Conservation (phyloP, 108 stramenopile genomes). For the Fragilariopsis cylindrus region DNA sequence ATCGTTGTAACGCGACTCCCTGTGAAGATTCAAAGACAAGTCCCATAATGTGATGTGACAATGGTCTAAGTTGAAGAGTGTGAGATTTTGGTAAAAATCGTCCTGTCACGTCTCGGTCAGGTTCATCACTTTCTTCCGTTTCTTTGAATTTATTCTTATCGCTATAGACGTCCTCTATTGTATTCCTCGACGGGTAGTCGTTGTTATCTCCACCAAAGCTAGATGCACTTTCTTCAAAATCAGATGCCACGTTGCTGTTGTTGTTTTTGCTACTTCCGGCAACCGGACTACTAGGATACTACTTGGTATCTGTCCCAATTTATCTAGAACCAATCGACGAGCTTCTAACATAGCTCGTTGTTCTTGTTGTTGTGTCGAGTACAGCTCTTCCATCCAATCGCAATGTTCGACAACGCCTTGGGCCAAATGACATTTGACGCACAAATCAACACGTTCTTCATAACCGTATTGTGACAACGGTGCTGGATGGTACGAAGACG, state of each 20-base stretch:
- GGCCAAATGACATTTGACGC: slow-evolving; percentile 59
- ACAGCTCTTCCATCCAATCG: slow-evolving; percentile 50
- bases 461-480: slow-evolving; percentile 77
- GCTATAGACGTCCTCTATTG: not conserved
- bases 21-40: slow-evolving; percentile 31
- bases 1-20: slow-evolving; percentile 27
- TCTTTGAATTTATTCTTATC: not conserved
- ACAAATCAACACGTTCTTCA: slow-evolving; percentile 66
- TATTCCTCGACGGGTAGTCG: not conserved
- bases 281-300: not conserved
- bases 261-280: not conserved
- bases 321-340: slow-evolving; percentile 26
- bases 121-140: not conserved
- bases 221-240: not conserved
- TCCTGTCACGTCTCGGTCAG: slow-evolving; percentile 1
- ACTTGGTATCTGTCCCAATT: slow-evolving; percentile 16
- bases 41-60: slow-evolving; percentile 23
- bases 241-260: not conserved
- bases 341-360: slow-evolving; percentile 49
- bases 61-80: slow-evolving; percentile 13
- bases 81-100: not conserved
- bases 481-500: slow-evolving; percentile 26
- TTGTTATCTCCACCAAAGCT: not conserved
- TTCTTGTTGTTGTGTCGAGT: slow-evolving; percentile 58
- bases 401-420: slow-evolving; percentile 76